These are phyloP conservation scores for Cladorrhinum sp. DNA, from an alignment of 2,329 filamentous ascomycete genomes.

Conservation along the genomic window DNA sequence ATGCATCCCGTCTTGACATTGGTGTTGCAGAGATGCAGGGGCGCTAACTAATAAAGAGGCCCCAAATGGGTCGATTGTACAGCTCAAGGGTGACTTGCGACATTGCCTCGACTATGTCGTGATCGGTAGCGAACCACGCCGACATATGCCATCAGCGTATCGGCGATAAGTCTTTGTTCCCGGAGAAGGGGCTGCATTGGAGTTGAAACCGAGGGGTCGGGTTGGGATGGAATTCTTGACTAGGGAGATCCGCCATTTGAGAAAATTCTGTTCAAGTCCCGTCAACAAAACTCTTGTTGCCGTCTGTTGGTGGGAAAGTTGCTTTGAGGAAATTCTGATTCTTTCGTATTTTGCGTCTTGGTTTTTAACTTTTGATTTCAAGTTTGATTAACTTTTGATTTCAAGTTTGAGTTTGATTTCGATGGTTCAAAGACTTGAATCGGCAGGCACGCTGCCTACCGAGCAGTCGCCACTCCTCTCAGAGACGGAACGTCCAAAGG, in stretches of 20 bases:
- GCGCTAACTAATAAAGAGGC: not conserved
- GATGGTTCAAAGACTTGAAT: constrained; percentile 11
- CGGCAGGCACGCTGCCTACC: constrained; percentile 3
- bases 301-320: not conserved
- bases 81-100: constrained; percentile 15
- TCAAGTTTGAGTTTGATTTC: not conserved
- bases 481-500: too few relatives aligned
- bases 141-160: not conserved
- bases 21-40: constrained; percentile 1
- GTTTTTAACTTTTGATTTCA: not conserved
- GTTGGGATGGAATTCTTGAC: not conserved
- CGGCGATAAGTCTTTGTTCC: constrained; percentile 11
- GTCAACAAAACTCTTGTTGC: not conserved
- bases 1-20: not conserved
- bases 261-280: too few relatives aligned
- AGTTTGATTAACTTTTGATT: not conserved
- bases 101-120: constrained; percentile 24
- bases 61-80: constrained; percentile 3
- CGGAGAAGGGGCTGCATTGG: not conserved
- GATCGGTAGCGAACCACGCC: constrained; percentile 8
- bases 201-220: not conserved
- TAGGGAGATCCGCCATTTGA: not conserved
- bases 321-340: too few relatives aligned
- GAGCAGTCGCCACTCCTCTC: constrained; percentile 18
- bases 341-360: too few relatives aligned